Evolutionary conservation across 1,139 yeast species (phyloP), one percentile per base, ranked within the genome.

Genomic region (Sugiyamaella xylanicola): DNA sequence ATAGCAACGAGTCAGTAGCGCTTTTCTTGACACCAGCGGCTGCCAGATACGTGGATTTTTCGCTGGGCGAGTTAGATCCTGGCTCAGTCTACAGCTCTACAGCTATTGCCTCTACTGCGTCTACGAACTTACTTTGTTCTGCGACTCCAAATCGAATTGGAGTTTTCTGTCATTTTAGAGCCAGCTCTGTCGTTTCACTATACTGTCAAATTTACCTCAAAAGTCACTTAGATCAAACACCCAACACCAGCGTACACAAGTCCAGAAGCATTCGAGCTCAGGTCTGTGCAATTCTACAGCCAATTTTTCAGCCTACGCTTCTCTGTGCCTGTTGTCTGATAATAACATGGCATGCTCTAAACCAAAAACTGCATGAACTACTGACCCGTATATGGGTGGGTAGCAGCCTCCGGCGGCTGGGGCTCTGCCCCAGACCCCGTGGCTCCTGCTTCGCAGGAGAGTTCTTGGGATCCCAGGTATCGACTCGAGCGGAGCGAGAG

Each of bases 71-170:
- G 27, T 16, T n/a, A 16, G 22, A 5, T 41, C 4, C 29, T 41
- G n/a, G n/a, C n/a, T n/a, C n/a, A n/a, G n/a, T n/a, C n/a, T n/a
- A n/a, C 15, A 19, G 29, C 36, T 41, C 45, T 21, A n/a, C 8
- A 9, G 29, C 8, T 25, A 9, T 9, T 25, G 29, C 29, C 29
- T 25, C 29, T n/a, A n/a, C n/a, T n/a, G n/a, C n/a, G n/a, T n/a
- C n/a, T n/a, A n/a, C n/a, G n/a, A n/a, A 60, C 63, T 29, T 61
- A 60, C 62, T 60, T 59, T 9, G 64, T 58, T n/a, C 67, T 58
- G 16, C 67, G 61, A 40, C 60, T 58, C 68, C 68, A 65, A 48
- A 65, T 65, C 19, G 67, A 64, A 25, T 58, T 56, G n/a, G 47
- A 29, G 15, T 57, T 20, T 29, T 52, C 54, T n/a, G 51, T 25